Conservation (phyloP, 306 rosid genomes). For the Cotoneaster glaucophyllus region DNA sequence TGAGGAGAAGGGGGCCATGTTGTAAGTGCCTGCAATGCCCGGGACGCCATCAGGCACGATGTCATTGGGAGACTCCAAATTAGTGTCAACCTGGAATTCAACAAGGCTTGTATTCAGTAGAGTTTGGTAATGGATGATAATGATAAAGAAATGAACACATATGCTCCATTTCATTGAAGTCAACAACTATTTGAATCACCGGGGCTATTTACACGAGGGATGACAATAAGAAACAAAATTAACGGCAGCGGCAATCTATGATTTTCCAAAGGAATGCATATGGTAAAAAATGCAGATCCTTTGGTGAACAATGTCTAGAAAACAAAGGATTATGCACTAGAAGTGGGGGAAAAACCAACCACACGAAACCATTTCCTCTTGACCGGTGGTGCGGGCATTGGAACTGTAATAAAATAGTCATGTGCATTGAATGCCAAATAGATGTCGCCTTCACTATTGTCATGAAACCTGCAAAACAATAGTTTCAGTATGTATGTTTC, state of each 20-base stretch:
- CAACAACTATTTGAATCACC: no score
- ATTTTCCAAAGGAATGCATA: neutral
- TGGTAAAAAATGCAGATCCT: neutral
- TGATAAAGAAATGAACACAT: neutral
- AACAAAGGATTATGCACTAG: neutral
- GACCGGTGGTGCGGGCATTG: slow-evolving; percentile 56
- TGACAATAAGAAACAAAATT: neutral
- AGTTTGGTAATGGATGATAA: neutral
- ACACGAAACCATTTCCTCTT: slow-evolving; percentile 76
- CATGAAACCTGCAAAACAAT: slow-evolving; percentile 64
- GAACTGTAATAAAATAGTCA: slow-evolving; percentile 43
- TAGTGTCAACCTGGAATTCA: slow-evolving; percentile 70
- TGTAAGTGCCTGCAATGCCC: slow-evolving; percentile 39
- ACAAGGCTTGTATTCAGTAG: neutral
- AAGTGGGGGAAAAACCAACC: slow-evolving; percentile 46
- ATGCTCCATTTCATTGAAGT: neutral
- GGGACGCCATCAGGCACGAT: slow-evolving; percentile 56
- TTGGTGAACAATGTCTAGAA: neutral
- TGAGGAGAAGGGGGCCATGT: slow-evolving; percentile 73
- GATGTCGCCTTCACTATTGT: slow-evolving; percentile 58
- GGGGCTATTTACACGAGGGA: neutral
- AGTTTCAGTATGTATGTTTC: neutral
- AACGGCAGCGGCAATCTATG: neutral
- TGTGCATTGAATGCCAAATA: slow-evolving; percentile 93
- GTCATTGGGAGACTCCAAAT: slow-evolving; percentile 69